Percentiles rank a stretch among this genome's conserved stretches.
These are phyloP conservation scores for Tribonema minus DNA, from an alignment of 108 stramenopile species.

Conservation along the genomic window DNA sequence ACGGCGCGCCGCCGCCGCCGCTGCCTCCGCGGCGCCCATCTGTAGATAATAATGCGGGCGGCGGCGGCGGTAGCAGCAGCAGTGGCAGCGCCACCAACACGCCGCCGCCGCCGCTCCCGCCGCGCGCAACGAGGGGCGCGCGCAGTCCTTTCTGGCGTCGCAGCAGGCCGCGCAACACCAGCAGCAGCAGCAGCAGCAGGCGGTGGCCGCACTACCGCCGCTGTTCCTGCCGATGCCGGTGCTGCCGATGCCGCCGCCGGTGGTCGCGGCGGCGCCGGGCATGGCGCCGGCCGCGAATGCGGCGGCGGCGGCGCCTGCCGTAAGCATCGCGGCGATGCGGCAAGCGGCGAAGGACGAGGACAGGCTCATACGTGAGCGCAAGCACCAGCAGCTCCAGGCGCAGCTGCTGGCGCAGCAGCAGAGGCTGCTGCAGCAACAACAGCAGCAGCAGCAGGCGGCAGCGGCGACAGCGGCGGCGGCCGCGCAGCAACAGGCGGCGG, in stretches of 20 bases:
- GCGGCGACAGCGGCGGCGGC: not conserved
- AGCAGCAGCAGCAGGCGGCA: not conserved
- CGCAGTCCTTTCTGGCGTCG: too few species aligned
- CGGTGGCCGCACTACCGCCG: too few species aligned
- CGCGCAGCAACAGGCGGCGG: not conserved
- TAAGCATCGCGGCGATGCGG: too few species aligned
- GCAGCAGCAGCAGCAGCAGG: too few species aligned
- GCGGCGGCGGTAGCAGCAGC: not conserved
- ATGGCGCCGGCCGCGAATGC: too few species aligned
- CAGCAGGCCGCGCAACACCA: too few species aligned
- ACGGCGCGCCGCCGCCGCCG: too few species aligned
- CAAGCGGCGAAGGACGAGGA: not conserved
- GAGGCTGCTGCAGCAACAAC: not conserved
- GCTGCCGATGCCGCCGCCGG: too few species aligned
- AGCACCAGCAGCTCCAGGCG: not conserved
- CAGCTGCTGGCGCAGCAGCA: not conserved
- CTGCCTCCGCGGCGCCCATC: not conserved
- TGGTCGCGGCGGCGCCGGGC: too few species aligned
- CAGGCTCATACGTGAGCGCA: not conserved
- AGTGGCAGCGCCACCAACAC: not conserved
- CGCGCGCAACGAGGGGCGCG: not conserved
- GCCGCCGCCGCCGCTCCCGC: not conserved
- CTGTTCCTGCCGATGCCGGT: too few species aligned
- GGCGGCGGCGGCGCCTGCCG: too few species aligned
- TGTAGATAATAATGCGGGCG: not conserved